phyloP scores from a whole-genome alignment of 202 grass and related monocot genomes.

The Zizania palustris region DNA sequence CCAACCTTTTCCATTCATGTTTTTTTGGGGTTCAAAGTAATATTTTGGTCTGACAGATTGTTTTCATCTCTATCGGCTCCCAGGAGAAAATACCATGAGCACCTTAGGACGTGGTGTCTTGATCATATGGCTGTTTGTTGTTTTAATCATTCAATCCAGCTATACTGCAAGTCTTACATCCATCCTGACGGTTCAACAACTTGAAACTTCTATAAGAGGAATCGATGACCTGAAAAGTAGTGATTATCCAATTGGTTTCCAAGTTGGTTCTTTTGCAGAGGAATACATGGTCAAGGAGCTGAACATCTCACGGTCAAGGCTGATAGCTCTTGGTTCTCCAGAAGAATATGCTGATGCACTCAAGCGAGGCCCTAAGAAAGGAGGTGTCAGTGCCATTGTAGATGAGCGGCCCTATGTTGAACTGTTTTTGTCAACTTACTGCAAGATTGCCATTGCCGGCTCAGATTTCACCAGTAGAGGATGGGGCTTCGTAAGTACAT shows the following conservation, averaged over 20 bases:
- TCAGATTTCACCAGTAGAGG: constrained; percentile 82
- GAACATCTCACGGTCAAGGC: constrained; percentile 63
- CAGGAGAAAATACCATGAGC: constrained; percentile 81
- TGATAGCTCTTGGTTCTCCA: constrained; percentile 66
- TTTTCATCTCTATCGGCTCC: constrained; percentile 24
- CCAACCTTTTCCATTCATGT: constrained; percentile 32
- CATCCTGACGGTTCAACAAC: constrained; percentile 90
- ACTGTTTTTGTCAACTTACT: constrained; percentile 66
- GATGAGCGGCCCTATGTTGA: constrained; percentile 86
- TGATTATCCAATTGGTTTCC: constrained; percentile 78
- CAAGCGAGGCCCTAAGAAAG: constrained; percentile 65
- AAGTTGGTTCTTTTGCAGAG: constrained; percentile 84
- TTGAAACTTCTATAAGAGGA: constrained; percentile 81
- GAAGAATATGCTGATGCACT: constrained; percentile 70
- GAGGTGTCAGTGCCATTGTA: constrained; percentile 83
- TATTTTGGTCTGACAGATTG: constrained; percentile 5
- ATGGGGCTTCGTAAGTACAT: constrained; percentile 96
- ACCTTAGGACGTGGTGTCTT: constrained; percentile 75
- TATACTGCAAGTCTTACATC: constrained; percentile 97
- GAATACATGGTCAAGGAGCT: constrained; percentile 88
- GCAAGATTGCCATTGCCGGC: constrained; percentile 73
- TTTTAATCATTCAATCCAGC: constrained; percentile 95
- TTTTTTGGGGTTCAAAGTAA: constrained; percentile 20
- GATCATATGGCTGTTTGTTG: constrained; percentile 96
- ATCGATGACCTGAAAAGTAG: constrained; percentile 68